phyloP scores from a whole-genome alignment of 1,284 basidiomycete genomes.

The Leccinum cinnamomeum region DNA sequence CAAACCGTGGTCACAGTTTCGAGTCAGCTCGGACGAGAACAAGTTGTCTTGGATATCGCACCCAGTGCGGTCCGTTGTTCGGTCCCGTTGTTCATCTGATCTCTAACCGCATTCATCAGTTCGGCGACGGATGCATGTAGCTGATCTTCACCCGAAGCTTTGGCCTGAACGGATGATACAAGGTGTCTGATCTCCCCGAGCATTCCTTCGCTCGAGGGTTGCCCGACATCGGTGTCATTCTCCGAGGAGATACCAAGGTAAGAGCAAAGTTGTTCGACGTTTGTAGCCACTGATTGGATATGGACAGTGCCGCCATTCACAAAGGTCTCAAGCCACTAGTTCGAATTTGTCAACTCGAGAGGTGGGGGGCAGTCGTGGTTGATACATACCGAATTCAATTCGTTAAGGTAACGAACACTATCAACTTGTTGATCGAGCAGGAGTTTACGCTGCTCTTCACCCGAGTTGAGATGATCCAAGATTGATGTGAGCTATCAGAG shows the following conservation, averaged over 20 bases:
- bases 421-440: slow-evolving; percentile 65
- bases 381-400: slow-evolving; percentile 60
- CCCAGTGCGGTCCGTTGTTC: slow-evolving; percentile 33
- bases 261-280: slow-evolving; percentile 60
- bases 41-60: slow-evolving; percentile 13
- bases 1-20: slow-evolving; percentile 1
- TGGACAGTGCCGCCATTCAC: slow-evolving; percentile 72
- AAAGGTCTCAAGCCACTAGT: slow-evolving; percentile 80
- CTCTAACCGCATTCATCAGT: slow-evolving; percentile 26
- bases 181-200: slow-evolving; percentile 29
- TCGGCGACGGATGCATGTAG: slow-evolving; percentile 29
- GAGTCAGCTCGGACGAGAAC: slow-evolving; percentile 3
- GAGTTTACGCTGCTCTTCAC: slow-evolving; percentile 45
- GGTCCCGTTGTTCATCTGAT: slow-evolving; percentile 29
- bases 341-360: not conserved
- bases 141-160: slow-evolving; percentile 21
- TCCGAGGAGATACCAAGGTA: slow-evolving; percentile 39
- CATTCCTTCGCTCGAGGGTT: slow-evolving; percentile 17
- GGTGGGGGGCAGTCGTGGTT: not conserved
- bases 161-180: slow-evolving; percentile 25
- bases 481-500: slow-evolving; percentile 44
- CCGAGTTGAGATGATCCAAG: slow-evolving; percentile 45
- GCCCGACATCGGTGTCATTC: slow-evolving; percentile 7
- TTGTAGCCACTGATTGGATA: slow-evolving; percentile 59
- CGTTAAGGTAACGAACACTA: slow-evolving; percentile 70